Conservation (phyloP, 371 early-diverging fungal genomes). For the Syncephalastrum sp. region DNA sequence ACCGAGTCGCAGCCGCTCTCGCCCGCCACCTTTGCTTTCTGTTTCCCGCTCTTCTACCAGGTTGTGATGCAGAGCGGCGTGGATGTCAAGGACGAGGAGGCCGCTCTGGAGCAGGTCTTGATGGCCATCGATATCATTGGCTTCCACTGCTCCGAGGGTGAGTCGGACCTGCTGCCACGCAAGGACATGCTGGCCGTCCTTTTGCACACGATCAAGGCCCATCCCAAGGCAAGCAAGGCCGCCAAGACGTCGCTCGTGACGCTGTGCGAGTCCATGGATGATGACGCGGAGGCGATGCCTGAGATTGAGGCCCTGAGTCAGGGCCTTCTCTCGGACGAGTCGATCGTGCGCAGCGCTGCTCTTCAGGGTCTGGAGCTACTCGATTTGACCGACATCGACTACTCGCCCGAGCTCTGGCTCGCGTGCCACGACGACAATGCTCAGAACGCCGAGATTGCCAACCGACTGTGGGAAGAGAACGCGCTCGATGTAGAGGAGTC, state of each 20-base stretch:
- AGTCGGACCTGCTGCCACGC: constrained; percentile 65
- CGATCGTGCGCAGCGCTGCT: constrained; percentile 77
- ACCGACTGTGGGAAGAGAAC: constrained; percentile 78
- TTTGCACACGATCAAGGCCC: constrained; percentile 68
- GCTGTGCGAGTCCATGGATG: constrained; percentile 72
- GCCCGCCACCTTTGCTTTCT: constrained; percentile 76
- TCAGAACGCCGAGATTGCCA: constrained; percentile 68
- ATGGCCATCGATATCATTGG: constrained; percentile 76
- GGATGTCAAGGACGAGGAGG: constrained; percentile 43
- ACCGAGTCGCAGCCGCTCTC: constrained; percentile 64
- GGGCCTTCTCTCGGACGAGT: constrained; percentile 73
- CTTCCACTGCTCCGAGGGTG: constrained; percentile 61
- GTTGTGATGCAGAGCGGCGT: constrained; percentile 72
- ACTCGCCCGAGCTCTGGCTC: constrained; percentile 63
- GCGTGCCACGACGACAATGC: constrained; percentile 63
- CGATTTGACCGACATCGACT: constrained; percentile 69
- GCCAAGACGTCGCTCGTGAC: constrained; percentile 63
- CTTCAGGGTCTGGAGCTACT: constrained; percentile 70
- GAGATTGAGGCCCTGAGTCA: constrained; percentile 70
- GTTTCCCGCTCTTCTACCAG: constrained; percentile 78
- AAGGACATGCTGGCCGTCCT: constrained; percentile 71
- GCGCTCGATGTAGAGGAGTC: constrained; percentile 59
- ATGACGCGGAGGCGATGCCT: constrained; percentile 36
- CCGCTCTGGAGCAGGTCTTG: constrained; percentile 72
- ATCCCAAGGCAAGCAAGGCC: constrained; percentile 61